A percentile compares a stretch with the other conserved stretches of the same genome.
Evolutionary conservation across 2,329 filamentous ascomycete genomes (phyloP).

Genomic region (Onygenales sp.): DNA sequence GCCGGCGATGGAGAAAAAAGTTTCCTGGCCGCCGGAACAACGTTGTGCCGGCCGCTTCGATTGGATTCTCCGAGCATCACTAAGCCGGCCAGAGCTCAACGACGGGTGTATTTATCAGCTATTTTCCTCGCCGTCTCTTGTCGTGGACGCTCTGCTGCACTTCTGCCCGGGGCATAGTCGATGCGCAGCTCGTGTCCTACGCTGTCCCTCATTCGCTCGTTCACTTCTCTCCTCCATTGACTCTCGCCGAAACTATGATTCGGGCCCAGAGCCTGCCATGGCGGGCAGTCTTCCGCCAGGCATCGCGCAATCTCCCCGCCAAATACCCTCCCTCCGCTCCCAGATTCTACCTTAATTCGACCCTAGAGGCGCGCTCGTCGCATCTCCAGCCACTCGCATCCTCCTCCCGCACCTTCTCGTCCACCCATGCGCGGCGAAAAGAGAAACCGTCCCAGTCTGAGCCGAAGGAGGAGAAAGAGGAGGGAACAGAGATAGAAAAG

Average conservation of each 20-base stretch:
- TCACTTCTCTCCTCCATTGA: slow-evolving; percentile 4
- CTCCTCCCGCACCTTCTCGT: slow-evolving; percentile 33
- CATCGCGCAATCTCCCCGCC: slow-evolving; percentile 31
- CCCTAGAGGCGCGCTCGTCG: slow-evolving; percentile 6
- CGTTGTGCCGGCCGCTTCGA: slow-evolving; percentile 13
- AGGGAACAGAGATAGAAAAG: slow-evolving; percentile 33
- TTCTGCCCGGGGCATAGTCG: slow-evolving; percentile 1
- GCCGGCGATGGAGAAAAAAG: slow-evolving; percentile 23
- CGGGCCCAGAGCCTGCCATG: slow-evolving; percentile 57
- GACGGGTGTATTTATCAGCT: background rate
- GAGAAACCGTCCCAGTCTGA: slow-evolving; percentile 45
- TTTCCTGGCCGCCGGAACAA: slow-evolving; percentile 21
- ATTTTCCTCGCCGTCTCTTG: background rate
- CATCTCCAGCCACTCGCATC: slow-evolving; percentile 14
- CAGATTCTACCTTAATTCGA: slow-evolving; percentile 21
- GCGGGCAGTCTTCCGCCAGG: slow-evolving; percentile 50
- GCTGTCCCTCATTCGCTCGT: slow-evolving; percentile 7
- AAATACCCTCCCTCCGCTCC: slow-evolving; percentile 22
- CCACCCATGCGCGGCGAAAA: slow-evolving; percentile 42
- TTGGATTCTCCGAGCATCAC: background rate
- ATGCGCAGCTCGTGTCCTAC: background rate
- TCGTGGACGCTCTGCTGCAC: background rate
- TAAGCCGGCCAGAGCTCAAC: background rate
- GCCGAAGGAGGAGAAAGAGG: slow-evolving; percentile 32
- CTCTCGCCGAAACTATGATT: slow-evolving; percentile 43